A percentile compares a stretch with the other conserved stretches of the same genome.
Conservation (phyloP, 225 moss, liverwort and hornwort genomes). For the Rhytidiadelphus loreus region DNA sequence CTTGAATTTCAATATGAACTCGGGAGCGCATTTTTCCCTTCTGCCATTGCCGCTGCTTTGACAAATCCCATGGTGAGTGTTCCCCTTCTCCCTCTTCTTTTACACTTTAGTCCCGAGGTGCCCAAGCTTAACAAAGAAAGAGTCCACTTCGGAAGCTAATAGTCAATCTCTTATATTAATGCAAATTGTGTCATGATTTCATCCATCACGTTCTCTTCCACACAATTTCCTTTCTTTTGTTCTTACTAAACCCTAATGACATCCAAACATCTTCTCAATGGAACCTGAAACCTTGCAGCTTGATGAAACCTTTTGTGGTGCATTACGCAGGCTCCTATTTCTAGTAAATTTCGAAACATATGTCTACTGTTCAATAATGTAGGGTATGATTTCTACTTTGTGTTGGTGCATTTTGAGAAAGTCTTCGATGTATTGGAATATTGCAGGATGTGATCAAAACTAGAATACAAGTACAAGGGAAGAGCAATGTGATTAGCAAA, state of each 20-base stretch:
- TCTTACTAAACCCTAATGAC: background rate
- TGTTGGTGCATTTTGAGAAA: background rate
- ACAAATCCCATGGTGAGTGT: conserved; percentile 71
- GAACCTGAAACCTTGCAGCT: background rate
- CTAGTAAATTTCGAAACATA: background rate
- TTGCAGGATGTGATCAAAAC: conserved; percentile 79
- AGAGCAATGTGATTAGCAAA: conserved; percentile 40
- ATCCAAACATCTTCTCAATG: background rate
- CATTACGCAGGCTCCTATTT: background rate
- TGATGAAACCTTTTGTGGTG: background rate
- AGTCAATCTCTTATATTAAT: background rate
- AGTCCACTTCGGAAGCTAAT: background rate
- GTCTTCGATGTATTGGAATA: background rate
- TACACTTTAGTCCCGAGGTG: background rate
- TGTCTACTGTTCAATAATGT: background rate
- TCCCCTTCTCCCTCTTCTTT: background rate
- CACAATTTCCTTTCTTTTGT: background rate
- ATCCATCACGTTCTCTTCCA: background rate
- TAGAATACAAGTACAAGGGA: conserved; percentile 77
- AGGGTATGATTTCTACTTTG: background rate
- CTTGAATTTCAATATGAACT: conserved; percentile 62
- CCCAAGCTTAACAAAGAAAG: background rate
- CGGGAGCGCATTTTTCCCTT: conserved; percentile 52
- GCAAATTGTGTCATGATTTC: background rate
- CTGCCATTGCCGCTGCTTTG: conserved; percentile 55